Conservation (phyloP, 2,329 filamentous ascomycete species). For the Westerdykella aurantiaca region DNA sequence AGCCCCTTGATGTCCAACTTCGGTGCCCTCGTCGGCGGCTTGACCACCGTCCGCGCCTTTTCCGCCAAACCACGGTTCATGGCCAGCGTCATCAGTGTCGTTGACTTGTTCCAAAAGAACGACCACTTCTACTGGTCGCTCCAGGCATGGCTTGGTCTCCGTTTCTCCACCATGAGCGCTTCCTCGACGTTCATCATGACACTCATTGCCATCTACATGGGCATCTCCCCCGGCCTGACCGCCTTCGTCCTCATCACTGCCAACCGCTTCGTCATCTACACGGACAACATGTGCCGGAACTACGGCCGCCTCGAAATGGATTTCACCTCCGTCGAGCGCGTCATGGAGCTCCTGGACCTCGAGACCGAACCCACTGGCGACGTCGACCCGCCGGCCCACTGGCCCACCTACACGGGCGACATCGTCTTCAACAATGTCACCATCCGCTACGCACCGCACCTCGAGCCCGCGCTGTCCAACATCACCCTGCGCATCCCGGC, state of each 20-base stretch:
- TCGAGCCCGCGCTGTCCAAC: constrained; percentile 65
- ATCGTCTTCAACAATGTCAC: constrained; percentile 73
- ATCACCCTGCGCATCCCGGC: constrained; percentile 70
- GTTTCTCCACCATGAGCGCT: constrained; percentile 68
- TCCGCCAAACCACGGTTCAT: constrained; percentile 74
- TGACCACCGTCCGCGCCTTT: constrained; percentile 83
- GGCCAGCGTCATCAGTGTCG: constrained; percentile 69
- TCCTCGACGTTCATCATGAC: constrained; percentile 69
- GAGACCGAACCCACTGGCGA: constrained; percentile 67
- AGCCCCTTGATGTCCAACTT: constrained; percentile 91
- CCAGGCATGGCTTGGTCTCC: constrained; percentile 76
- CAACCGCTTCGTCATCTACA: constrained; percentile 59
- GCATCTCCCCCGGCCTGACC: constrained; percentile 70
- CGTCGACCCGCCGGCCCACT: constrained; percentile 64
- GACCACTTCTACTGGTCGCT: constrained; percentile 92
- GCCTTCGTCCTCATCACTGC: constrained; percentile 78
- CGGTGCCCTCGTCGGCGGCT: constrained; percentile 74
- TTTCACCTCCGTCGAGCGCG: constrained; percentile 82
- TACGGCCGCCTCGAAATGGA: constrained; percentile 88
- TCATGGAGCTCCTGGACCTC: constrained; percentile 73
- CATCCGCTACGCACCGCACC: constrained; percentile 70
- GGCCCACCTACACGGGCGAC: constrained; percentile 67
- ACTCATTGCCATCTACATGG: constrained; percentile 65
- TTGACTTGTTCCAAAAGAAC: constrained; percentile 87
- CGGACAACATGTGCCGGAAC: constrained; percentile 67